phyloP scores from a whole-genome alignment of 192 early-diverging fungal genomes.

The Podila horticola region DNA sequence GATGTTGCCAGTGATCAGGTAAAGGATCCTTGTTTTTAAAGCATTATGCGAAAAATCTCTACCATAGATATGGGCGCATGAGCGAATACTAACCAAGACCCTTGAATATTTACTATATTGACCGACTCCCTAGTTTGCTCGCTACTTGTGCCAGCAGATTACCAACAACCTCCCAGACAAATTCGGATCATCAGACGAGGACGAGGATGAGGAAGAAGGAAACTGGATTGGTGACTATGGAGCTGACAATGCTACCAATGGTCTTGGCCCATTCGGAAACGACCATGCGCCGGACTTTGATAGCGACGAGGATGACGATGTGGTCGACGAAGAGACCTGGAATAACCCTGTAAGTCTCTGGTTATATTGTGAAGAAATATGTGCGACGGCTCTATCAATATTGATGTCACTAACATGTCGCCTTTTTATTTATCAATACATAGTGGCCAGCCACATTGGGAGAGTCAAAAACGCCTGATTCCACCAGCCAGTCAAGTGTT shows the following conservation, averaged over 20 bases:
- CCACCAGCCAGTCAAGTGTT: constrained; percentile 22
- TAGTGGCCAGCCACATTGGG: constrained; percentile 41
- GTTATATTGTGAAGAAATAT: background rate
- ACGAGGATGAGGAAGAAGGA: constrained; percentile 63
- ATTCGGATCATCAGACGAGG: constrained; percentile 73
- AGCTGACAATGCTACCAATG: constrained; percentile 41
- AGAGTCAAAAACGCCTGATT: constrained; percentile 15
- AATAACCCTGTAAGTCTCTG: constrained; percentile 24
- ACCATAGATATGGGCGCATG: no score
- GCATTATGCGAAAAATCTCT: no score
- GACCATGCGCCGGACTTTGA: constrained; percentile 37
- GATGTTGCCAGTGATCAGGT: constrained; percentile 76
- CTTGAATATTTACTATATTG: no score
- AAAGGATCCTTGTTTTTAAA: background rate
- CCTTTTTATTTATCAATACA: background rate
- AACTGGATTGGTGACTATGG: constrained; percentile 59
- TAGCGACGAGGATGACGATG: constrained; percentile 48
- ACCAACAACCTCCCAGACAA: constrained; percentile 77
- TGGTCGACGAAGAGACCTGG: constrained; percentile 32
- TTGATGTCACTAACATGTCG: background rate
- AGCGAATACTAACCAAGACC: no score
- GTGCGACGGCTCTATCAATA: no score
- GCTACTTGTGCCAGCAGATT: constrained; percentile 76
- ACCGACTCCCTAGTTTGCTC: constrained; percentile 64
- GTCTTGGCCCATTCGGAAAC: constrained; percentile 40